Conservation (phyloP, 495 filamentous ascomycete species). For the Xylaria acuta region DNA sequence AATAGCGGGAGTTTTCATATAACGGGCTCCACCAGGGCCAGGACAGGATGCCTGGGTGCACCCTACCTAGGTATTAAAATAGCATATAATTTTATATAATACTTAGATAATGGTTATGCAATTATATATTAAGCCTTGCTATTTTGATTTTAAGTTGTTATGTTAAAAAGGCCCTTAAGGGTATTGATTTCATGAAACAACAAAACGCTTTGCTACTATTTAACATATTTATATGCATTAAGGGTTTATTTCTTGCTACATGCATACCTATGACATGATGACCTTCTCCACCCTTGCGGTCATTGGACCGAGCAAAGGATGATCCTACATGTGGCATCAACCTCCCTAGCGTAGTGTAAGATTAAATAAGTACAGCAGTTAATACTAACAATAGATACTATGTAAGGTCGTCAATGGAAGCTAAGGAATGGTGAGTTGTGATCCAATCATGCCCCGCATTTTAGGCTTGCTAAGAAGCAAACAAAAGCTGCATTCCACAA, state of each 20-base stretch:
- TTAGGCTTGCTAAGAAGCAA: not conserved
- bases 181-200: no score
- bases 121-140: no score
- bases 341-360: not conserved
- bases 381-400: not conserved
- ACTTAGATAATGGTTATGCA: no score
- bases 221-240: not conserved
- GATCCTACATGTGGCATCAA: not conserved
- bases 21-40: no score
- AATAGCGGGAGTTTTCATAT: no score
- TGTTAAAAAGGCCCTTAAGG: no score
- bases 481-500: not conserved
- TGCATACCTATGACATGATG: no score
- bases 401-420: not conserved
- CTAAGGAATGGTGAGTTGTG: not conserved
- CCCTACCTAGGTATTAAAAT: no score
- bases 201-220: not conserved
- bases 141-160: no score
- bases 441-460: slow-evolving; percentile 2
- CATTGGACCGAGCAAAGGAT: not conserved
- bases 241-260: no score
- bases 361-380: not conserved
- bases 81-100: no score
- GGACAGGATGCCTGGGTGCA: no score
- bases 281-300: not conserved